phyloP scores from a whole-genome alignment of 106 monocot genomes.

The Xerophyta viscosa region DNA sequence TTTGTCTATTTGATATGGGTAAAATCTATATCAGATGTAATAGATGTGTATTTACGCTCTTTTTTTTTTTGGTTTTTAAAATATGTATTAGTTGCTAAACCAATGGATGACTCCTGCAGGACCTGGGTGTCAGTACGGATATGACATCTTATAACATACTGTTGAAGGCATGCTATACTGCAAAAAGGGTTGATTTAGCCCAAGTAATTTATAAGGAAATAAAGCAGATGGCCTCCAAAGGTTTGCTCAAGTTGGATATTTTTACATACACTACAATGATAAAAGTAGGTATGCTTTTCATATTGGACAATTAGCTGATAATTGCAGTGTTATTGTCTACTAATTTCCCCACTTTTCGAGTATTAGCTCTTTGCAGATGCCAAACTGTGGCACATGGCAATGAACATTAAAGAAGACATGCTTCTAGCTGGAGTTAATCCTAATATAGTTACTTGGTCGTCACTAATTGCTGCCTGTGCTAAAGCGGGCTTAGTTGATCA shows the following conservation, averaged over 20 bases:
- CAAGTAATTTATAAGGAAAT: constrained; percentile 62
- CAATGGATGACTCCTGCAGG: constrained; percentile 22
- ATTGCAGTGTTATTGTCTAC: background rate
- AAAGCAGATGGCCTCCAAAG: constrained; percentile 32
- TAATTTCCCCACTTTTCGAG: background rate
- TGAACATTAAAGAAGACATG: constrained; percentile 78
- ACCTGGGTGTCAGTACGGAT: constrained; percentile 51
- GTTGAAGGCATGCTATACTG: constrained; percentile 69
- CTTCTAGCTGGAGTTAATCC: constrained; percentile 44
- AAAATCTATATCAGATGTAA: no score
- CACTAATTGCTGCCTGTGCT: constrained; percentile 67
- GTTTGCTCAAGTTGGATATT: constrained; percentile 54
- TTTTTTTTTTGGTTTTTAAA: no score
- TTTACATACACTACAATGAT: constrained; percentile 91
- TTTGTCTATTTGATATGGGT: no score
- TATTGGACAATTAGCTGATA: background rate
- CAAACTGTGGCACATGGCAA: constrained; percentile 80
- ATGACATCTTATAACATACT: constrained; percentile 83
- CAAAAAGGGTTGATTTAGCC: constrained; percentile 80
- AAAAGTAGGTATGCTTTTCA: constrained; percentile 35
- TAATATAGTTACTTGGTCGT: constrained; percentile 81
- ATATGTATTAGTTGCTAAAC: no score
- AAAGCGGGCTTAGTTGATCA: constrained; percentile 51
- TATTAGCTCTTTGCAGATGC: constrained; percentile 77
- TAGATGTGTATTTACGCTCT: no score